Evolutionary conservation across 2,329 filamentous ascomycete genomes (phyloP).

Genomic region (Claviceps sp.): DNA sequence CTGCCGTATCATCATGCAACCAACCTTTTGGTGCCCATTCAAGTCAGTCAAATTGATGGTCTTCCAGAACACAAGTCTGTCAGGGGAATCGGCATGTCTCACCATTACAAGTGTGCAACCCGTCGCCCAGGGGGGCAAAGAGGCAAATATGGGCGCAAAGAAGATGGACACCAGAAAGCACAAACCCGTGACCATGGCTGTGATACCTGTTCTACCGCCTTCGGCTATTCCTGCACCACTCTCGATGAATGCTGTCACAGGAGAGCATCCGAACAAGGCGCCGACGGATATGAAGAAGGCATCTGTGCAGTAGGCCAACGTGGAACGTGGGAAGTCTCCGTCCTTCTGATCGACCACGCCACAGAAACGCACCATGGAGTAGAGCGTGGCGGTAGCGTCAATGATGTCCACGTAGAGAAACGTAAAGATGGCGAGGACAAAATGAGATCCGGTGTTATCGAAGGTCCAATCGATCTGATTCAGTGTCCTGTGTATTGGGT

Average conservation of each 20-base stretch:
- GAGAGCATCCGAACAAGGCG: conserved; percentile 54
- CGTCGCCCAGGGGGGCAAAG: conserved; percentile 66
- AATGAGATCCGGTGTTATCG: conserved; percentile 40
- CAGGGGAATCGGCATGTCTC: neutral
- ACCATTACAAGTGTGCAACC: conserved; percentile 59
- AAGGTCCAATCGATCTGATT: conserved; percentile 55
- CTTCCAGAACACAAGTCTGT: neutral
- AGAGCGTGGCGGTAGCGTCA: conserved; percentile 63
- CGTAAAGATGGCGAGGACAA: conserved; percentile 58
- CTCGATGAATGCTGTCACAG: conserved; percentile 63
- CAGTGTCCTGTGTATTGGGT: conserved; percentile 51
- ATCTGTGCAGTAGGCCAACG: conserved; percentile 63
- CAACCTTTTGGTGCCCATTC: conserved; percentile 33
- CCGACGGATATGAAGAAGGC: conserved; percentile 59
- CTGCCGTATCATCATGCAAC: conserved; percentile 66
- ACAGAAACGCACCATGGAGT: conserved; percentile 70
- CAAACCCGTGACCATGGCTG: conserved; percentile 53
- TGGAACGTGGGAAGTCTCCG: conserved; percentile 76
- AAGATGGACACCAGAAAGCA: conserved; percentile 62
- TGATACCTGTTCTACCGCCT: conserved; percentile 59
- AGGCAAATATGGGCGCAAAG: conserved; percentile 65
- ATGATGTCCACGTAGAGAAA: conserved; percentile 73
- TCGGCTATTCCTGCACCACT: conserved; percentile 64
- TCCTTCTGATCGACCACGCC: conserved; percentile 49
- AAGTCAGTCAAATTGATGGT: neutral